phyloP scores from a whole-genome alignment of 192 early-diverging fungal species.

The Coemansia sp. region DNA sequence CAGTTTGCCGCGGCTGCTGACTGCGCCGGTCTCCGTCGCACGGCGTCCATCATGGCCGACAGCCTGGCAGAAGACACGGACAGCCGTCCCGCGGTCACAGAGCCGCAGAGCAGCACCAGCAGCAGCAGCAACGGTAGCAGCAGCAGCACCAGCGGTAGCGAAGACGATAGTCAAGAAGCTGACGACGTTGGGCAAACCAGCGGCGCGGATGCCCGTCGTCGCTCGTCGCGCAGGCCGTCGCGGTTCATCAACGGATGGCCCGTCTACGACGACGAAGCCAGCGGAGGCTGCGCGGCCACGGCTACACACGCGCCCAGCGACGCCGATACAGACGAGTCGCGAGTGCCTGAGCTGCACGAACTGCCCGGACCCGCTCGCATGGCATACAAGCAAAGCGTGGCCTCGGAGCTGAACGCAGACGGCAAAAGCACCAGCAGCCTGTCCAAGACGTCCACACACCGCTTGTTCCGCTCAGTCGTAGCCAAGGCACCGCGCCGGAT shows the following conservation, averaged over 20 bases:
- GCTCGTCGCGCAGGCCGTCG: constrained; percentile 12
- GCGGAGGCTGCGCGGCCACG: background rate
- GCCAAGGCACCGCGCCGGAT: constrained; percentile 32
- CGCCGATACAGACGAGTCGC: too few relatives aligned
- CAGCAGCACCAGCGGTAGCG: too few relatives aligned
- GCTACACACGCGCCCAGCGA: background rate
- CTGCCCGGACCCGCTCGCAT: background rate
- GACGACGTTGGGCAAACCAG: background rate
- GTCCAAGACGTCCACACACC: constrained; percentile 11
- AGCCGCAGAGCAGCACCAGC: too few relatives aligned
- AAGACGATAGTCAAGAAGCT: background rate
- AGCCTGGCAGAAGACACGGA: background rate
- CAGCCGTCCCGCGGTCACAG: too few relatives aligned
- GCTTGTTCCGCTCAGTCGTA: constrained; percentile 17
- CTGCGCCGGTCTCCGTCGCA: constrained; percentile 27
- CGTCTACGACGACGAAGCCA: constrained; percentile 18
- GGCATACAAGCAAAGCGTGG: constrained; percentile 8
- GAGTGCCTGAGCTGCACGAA: background rate
- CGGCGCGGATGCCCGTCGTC: background rate
- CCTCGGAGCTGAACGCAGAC: constrained; percentile 2
- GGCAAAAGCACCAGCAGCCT: constrained; percentile 8
- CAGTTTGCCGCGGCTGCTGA: constrained; percentile 38
- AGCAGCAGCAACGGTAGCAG: background rate
- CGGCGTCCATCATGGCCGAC: constrained; percentile 21
- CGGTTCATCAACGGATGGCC: constrained; percentile 44